Evolutionary conservation across 805 yeast genomes (phyloP).

Genomic region (Starmerella khaoyaiensis): DNA sequence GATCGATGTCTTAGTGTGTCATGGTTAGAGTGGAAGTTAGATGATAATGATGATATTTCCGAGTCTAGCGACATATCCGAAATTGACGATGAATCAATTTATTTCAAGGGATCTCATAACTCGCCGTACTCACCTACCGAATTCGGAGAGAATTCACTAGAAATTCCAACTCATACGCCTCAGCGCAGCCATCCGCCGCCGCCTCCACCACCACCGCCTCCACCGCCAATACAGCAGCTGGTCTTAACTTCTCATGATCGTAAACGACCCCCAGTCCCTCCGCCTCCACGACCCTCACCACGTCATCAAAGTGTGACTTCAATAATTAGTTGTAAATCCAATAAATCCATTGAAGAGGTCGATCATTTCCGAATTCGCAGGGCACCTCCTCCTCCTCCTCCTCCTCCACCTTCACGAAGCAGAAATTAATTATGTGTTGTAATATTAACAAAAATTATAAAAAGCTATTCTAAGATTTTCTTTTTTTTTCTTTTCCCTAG

Average conservation of each 20-base stretch:
- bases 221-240: no score
- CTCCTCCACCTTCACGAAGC: constrained; percentile 1
- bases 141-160: no score
- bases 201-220: constrained; percentile 9
- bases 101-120: no score
- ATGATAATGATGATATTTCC: no score
- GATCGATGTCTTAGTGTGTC: constrained; percentile 15
- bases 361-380: constrained; percentile 12
- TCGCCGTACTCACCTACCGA: no score
- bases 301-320: constrained; percentile 8
- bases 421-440: neutral
- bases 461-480: neutral
- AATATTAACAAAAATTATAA: neutral
- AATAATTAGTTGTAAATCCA: constrained; percentile 6
- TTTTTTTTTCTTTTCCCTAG: neutral
- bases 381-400: constrained; percentile 16
- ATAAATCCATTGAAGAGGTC: constrained; percentile 5
- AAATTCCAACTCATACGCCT: no score
- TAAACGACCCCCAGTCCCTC: constrained; percentile 2
- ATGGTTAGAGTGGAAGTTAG: constrained; percentile 15
- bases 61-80: no score
- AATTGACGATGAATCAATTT: no score
- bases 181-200: no score
- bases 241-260: neutral
- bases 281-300: constrained; percentile 6